These are phyloP conservation scores for Hemisphaericaspora nanyangensis DNA, from an alignment of 805 yeast genomes.

Conservation along the genomic window DNA sequence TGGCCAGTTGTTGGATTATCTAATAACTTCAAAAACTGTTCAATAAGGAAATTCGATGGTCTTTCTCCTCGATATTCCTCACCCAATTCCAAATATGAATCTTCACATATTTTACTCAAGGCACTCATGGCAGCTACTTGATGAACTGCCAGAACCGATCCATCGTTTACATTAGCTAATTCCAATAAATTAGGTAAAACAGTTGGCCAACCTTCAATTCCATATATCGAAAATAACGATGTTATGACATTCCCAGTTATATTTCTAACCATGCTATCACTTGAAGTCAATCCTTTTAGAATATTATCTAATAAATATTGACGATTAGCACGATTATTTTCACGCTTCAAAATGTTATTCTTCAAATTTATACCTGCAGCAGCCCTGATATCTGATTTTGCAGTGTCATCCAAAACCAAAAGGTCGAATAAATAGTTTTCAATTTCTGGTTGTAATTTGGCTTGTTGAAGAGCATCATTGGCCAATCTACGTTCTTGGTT, in stretches of 20 bases:
- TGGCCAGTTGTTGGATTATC: constrained; percentile 29
- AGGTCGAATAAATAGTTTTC: constrained; percentile 75
- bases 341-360: constrained; percentile 55
- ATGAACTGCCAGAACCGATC: constrained; percentile 18
- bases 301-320: constrained; percentile 42
- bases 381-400: constrained; percentile 64
- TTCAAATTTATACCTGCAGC: constrained; percentile 86
- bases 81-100: constrained; percentile 64
- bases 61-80: constrained; percentile 58
- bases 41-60: constrained; percentile 67
- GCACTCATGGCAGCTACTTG: constrained; percentile 81
- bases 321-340: constrained; percentile 19
- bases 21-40: constrained; percentile 56
- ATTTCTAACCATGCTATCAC: constrained; percentile 65
- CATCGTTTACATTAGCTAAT: constrained; percentile 33
- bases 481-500: constrained; percentile 58
- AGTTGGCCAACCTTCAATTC: constrained; percentile 71
- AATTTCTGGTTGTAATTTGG: constrained; percentile 69
- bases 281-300: constrained; percentile 51
- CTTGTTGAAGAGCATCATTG: constrained; percentile 66
- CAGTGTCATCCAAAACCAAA: constrained; percentile 49
- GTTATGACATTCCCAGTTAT: constrained; percentile 91
- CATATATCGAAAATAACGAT: constrained; percentile 65
- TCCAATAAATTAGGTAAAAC: constrained; percentile 66
- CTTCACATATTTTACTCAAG: constrained; percentile 86